phyloP scores from a whole-genome alignment of 176 grass and related monocot species.

The Aegilops longissima region DNA sequence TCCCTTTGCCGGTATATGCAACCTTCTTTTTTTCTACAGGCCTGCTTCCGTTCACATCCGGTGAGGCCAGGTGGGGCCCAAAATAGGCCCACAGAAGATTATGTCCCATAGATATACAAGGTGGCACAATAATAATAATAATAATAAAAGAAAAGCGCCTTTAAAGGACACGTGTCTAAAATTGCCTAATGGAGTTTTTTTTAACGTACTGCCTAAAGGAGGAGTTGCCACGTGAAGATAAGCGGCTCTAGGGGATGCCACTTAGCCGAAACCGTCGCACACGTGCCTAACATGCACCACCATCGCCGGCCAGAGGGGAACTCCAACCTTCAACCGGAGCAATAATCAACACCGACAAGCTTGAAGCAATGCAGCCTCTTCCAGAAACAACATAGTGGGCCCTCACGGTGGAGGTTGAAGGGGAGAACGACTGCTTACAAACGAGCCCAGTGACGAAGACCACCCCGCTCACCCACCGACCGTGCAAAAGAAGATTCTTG shows the following conservation, averaged over 20 bases:
- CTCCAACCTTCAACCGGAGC: background rate
- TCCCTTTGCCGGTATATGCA: background rate
- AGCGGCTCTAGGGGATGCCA: background rate
- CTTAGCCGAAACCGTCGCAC: background rate
- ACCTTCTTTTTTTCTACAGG: too few species aligned
- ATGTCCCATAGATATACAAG: background rate
- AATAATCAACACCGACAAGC: background rate
- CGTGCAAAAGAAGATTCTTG: too few species aligned
- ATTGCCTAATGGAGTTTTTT: background rate
- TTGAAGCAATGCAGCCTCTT: background rate
- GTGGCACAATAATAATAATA: background rate
- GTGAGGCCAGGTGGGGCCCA: too few species aligned
- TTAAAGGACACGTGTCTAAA: background rate
- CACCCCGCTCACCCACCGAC: too few species aligned
- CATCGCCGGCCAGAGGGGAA: background rate
- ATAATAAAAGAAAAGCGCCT: accelerated
- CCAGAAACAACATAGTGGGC: too few species aligned
- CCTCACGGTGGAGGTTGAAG: background rate
- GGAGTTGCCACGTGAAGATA: background rate
- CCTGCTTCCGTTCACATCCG: background rate
- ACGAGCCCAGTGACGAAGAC: background rate
- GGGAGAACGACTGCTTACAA: background rate
- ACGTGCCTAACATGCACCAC: background rate
- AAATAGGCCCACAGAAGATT: background rate
- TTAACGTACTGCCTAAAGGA: background rate